Conservation (phyloP, 169 alveolate species). For the Plasmodium cynomolgi region DNA sequence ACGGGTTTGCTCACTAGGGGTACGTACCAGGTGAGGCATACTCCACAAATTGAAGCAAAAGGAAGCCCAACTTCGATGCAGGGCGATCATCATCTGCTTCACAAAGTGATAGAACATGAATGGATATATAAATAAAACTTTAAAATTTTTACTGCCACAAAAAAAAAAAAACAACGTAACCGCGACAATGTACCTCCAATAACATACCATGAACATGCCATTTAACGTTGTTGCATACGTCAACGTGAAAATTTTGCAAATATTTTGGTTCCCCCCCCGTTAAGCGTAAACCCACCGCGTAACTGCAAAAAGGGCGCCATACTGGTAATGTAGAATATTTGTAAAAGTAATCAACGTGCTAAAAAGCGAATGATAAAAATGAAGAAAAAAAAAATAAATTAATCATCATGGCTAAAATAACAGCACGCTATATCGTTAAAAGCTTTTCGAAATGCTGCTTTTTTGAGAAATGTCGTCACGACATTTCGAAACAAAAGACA, state of each 20-base stretch:
- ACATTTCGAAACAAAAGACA: not conserved
- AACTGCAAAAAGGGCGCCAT: not conserved
- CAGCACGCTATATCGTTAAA: not conserved
- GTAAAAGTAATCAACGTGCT: not conserved
- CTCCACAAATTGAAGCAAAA: not conserved
- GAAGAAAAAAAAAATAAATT: not conserved
- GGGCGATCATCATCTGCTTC: not conserved
- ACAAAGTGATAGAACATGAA: not conserved
- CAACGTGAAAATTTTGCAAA: not conserved
- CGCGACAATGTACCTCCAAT: not conserved
- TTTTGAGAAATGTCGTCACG: not conserved
- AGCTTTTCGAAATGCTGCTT: not conserved
- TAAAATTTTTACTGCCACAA: not conserved
- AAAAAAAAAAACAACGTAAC: not conserved
- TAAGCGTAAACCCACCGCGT: not conserved
- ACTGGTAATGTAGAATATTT: not conserved
- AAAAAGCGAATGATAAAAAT: not conserved
- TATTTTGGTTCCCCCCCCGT: not conserved
- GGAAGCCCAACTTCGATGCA: not conserved
- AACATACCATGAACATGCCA: not conserved
- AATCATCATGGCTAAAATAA: not conserved
- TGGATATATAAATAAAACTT: not conserved
- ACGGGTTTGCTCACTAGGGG: not conserved
- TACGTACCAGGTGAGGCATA: not conserved
- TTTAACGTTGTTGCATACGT: not conserved